Base-by-base conservation (phyloP, 129 eudicot species). In the Chrysanthemum makinoi region DNA sequence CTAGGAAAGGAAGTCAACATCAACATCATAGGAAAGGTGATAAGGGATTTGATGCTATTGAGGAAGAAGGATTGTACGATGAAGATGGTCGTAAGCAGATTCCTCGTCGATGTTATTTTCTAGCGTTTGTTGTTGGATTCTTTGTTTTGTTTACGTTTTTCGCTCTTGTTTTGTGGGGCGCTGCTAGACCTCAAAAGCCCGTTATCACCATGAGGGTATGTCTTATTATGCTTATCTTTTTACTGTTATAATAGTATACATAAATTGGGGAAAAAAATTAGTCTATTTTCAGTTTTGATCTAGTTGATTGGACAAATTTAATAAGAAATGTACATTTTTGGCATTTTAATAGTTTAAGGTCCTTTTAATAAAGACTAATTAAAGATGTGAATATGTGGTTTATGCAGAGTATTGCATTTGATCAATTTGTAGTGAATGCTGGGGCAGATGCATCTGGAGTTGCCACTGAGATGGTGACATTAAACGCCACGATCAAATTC, bases 11-110 rank as follows among this genome's bases (percentile, higher is more conserved):
- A 11, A 73, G 79, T 43, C 80, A 79, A 12, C 85, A 75, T 76
- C 84, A 67, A n/a, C 86, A 76, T 56, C 82, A 74, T 10, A 75
- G 89, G 44, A 85, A 85, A 80, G 85, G 75, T 4, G 88, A 80
- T 11, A 84, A 89, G 80, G 90, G 82, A 39, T 89, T 88, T 20
- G 98, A 85, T 65, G 95, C 95, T 8, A 93, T 93, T 7, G 98
- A 93, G 49, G 98, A 93, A 79, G 98, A 89, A 63, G 95, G 91
- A 14, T 76, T 87, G 26, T 81, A 89, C 28, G 98, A 89, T 69
- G 98, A 93, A 17, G 91, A 66, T 16, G 87, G 77, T 30, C 71
- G 62, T 9, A 74, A 68, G 26, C 77, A 80, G 16, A 39, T 85
- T 33, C 89, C 89, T 26, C 83, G 96, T 13, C 80, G 96, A 33